phyloP scores from a whole-genome alignment of 345 rosid species.

The Murraya koenigii region DNA sequence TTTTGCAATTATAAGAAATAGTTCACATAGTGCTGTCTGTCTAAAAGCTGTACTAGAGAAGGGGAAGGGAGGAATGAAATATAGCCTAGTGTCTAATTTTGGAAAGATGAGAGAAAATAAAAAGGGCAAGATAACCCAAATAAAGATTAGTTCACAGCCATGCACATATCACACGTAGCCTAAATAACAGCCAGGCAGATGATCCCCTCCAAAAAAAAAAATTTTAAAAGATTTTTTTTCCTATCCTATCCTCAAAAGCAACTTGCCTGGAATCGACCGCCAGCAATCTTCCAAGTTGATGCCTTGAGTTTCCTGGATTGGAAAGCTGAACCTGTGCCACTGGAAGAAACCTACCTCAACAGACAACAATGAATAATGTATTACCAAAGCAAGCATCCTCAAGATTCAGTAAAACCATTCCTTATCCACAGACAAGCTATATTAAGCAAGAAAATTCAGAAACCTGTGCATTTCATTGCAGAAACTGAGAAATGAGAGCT shows the following conservation, averaged over 20 bases:
- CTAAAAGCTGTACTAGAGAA: background rate
- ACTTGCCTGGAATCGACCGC: constrained; percentile 82
- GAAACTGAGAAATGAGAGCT: constrained; percentile 87
- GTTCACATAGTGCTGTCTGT: background rate
- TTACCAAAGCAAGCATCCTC: constrained; percentile 11
- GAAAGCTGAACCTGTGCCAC: constrained; percentile 80
- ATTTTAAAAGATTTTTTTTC: background rate
- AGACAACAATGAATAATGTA: constrained; percentile 8
- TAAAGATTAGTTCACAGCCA: background rate
- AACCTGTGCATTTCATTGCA: constrained; percentile 98
- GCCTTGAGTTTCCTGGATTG: constrained; percentile 73
- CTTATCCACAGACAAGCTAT: constrained; percentile 5
- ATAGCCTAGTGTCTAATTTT: background rate
- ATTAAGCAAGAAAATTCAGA: constrained; percentile 19
- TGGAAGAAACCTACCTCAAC: constrained; percentile 75
- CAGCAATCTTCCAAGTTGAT: constrained; percentile 85
- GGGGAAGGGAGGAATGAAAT: background rate
- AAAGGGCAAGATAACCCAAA: background rate
- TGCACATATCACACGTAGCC: background rate
- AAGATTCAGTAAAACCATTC: constrained; percentile 2
- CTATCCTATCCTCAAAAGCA: background rate
- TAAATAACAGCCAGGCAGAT: background rate
- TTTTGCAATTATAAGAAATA: background rate
- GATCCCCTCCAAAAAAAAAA: background rate
- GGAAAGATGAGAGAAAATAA: background rate